Evolutionary conservation across 768 basidiomycete species (phyloP), one percentile per base, ranked within the genome.

Genomic region (Russula abietina): DNA sequence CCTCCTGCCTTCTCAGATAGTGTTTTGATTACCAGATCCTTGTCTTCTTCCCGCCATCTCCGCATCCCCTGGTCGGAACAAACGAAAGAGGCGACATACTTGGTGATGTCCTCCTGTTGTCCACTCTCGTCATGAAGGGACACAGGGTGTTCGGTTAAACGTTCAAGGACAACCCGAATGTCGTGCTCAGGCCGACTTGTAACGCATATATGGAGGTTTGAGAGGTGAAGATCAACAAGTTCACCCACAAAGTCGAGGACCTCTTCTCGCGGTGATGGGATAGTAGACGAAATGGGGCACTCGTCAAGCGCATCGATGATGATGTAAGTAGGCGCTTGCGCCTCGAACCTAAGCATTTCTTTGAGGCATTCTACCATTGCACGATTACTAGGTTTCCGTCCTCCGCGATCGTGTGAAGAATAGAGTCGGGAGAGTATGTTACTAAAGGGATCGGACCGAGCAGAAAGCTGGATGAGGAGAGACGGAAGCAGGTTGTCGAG

Each of bases 281-380:
- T 46, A 8, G 26, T 32, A 17, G 60, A 55, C 0, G 38, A 19
- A 2, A 22, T 38, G 0, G 60, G 55, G 12, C 54, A 56, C 36
- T 61, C 60, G 19, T 61, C 60, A 9, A 61, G 60, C 10, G 55
- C 60, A n/a, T 61, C 60, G 10, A 61, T 30, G 14, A 61, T 61
- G n/a, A 61, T 43, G 32, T 56, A 61, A 24, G 33, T 41, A 12
- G 60, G 55, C 4, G 9, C n/a, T 12, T 54, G 45, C 1, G 7
- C 11, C 14, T 36, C 14, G 46, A 17, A 17, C 4, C 12, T 50
- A 28, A 61, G 60, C 55, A 61, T 61, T 12, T 61, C 22, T 46
- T 22, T 56, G 8, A 61, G 55, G 10, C 55, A 61, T 28, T 48
- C 38, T 16, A 38, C 30, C 32, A 60, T 45, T 4, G 45, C 26